Evolutionary conservation across 176 grass and related monocot species (phyloP).

Genomic region (Luzula sylvatica): DNA sequence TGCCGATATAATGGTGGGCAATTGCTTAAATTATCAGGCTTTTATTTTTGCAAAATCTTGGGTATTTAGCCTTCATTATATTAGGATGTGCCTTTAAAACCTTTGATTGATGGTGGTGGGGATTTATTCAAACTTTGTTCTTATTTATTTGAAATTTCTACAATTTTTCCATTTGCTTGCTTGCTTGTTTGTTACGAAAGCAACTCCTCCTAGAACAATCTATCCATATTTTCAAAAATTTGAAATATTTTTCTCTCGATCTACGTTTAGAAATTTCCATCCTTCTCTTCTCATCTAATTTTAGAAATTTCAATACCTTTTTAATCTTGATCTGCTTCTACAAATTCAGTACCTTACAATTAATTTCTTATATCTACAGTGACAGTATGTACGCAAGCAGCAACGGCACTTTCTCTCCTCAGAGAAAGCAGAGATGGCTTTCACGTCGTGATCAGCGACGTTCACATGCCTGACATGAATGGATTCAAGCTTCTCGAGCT

Average conservation of each 20-base stretch:
- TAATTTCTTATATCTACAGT: slow-evolving; percentile 36
- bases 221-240: no score
- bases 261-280: no score
- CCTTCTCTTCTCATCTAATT: no score
- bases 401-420: slow-evolving; percentile 65
- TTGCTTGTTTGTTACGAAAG: no score
- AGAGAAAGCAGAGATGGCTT: slow-evolving; percentile 77
- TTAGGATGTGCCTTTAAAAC: no score
- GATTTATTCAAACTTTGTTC: neutral
- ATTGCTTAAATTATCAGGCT: neutral
- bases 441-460: slow-evolving; percentile 96
- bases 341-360: no score
- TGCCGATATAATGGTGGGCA: slow-evolving; percentile 77
- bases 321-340: no score
- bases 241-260: no score
- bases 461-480: slow-evolving; percentile 99
- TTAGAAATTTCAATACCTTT: no score
- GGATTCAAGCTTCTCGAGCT: slow-evolving; percentile 94
- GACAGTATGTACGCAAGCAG: slow-evolving; percentile 74
- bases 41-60: neutral
- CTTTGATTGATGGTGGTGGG: neutral
- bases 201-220: no score
- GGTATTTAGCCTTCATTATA: neutral
- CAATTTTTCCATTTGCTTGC: neutral
- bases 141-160: neutral